Base-by-base conservation (phyloP, 108 stramenopile genomes). In the Cyclotella atomus region DNA sequence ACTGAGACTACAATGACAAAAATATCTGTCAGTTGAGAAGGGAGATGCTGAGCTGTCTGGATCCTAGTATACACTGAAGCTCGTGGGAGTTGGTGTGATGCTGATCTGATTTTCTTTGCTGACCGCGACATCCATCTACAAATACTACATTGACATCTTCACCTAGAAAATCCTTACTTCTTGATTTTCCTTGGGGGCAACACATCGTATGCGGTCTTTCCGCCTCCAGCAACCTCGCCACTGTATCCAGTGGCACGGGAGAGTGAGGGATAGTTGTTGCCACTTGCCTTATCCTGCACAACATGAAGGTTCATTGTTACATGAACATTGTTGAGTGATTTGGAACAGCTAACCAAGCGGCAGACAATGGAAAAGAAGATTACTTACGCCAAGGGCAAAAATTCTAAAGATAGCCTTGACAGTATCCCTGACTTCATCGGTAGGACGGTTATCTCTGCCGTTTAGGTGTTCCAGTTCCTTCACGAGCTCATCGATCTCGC, bases 381-480 rank as follows among this genome's bases (percentile, higher is more conserved):
- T 1, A 79, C 82, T 74, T 65, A 79, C 82, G 44, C 78, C 82
- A 7, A 80, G 45, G 20, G 83, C 63, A 65, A 93, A 93, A 75
- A 93, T 79, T 38, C 92, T 88, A 65, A 87, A 88, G 57, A 93
- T 83, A 23, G 89, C 92, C 61, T 85, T 77, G 34, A 93, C 86
- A 28, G 89, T 90, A 61, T 93, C 92, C 52, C 79, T 76, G 38
- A 93, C 73, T 73, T 93, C 92, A 72, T 93, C 89, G 23, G 75
- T 71, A 25, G 83, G 68, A 21, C 88, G 87, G 4, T 85, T 82
- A 17, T 84, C 83, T 54, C 44, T 57, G 36, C 72, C 82, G 56
- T 85, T 79, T 10, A 78, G 63, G 32, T 71, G 64, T 47, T 81
- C 75, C 72, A 77, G 43, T 14, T 56, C 71, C 53, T 82, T 74